phyloP scores from a whole-genome alignment of 768 basidiomycete genomes.

The Boletellus ananiceps region DNA sequence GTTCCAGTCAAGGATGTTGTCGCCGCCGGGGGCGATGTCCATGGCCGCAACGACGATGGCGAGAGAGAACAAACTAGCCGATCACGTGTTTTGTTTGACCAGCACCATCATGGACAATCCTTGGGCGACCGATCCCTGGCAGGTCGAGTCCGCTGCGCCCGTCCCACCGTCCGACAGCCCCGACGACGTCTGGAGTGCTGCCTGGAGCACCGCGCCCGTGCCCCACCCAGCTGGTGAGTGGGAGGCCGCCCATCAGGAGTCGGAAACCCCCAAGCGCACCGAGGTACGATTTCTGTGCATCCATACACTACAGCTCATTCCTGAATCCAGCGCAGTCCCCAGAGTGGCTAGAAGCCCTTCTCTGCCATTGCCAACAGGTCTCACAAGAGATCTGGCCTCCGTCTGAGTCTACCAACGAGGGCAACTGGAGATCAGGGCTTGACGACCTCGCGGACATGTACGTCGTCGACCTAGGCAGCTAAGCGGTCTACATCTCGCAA shows the following conservation, averaged over 20 bases:
- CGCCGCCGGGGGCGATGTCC: conserved; percentile 28
- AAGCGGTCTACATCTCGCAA: neutral
- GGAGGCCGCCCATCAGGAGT: conserved; percentile 54
- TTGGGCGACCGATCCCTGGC: conserved; percentile 49
- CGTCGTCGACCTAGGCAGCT: conserved; percentile 25
- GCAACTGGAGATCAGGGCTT: conserved; percentile 39
- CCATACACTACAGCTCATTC: conserved; percentile 14
- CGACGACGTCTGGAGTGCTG: conserved; percentile 35
- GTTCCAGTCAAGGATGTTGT: conserved; percentile 58
- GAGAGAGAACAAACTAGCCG: conserved; percentile 7
- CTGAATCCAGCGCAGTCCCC: conserved; percentile 51
- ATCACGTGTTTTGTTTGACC: conserved; percentile 18
- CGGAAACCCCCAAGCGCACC: conserved; percentile 55
- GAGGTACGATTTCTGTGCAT: conserved; percentile 47
- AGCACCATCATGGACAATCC: conserved; percentile 59
- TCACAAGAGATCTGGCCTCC: conserved; percentile 51
- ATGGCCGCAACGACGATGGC: conserved; percentile 15
- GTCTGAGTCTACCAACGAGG: conserved; percentile 22
- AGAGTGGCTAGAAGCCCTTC: conserved; percentile 54
- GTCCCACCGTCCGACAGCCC: neutral
- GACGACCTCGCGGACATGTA: conserved; percentile 57
- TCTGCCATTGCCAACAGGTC: conserved; percentile 51
- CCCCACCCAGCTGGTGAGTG: conserved; percentile 51
- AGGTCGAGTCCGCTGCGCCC: neutral
- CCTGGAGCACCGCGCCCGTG: conserved; percentile 35